Conservation (phyloP, 257 asterid genomes). For the Linaria vulgaris region DNA sequence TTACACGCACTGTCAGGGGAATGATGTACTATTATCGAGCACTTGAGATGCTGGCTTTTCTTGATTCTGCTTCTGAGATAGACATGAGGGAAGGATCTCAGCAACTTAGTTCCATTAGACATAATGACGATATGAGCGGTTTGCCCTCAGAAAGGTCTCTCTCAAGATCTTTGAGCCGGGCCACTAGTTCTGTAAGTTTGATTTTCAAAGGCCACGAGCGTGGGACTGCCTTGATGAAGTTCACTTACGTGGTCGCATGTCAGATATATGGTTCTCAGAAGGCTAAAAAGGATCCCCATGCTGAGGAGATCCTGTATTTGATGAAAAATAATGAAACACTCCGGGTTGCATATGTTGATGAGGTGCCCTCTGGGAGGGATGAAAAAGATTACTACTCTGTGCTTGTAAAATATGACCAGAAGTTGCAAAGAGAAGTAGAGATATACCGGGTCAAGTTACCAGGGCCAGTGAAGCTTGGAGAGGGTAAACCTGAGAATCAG, state of each 20-base stretch:
- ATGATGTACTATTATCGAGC: conserved; percentile 99
- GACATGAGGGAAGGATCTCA: conserved; percentile 88
- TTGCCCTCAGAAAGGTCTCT: conserved; percentile 49
- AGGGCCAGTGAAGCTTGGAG: conserved; percentile 96
- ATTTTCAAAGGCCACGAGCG: conserved; percentile 91
- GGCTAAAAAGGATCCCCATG: conserved; percentile 94
- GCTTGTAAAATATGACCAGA: conserved; percentile 86
- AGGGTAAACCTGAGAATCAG: conserved; percentile 99
- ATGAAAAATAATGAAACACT: conserved; percentile 94
- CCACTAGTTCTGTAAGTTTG: conserved; percentile 67
- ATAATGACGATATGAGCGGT: conserved; percentile 42
- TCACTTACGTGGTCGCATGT: conserved; percentile 92
- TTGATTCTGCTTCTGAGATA: conserved; percentile 98
- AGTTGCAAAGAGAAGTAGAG: conserved; percentile 84
- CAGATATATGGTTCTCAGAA: conserved; percentile 97
- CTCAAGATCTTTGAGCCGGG: conserved; percentile 76
- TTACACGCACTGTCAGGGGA: conserved; percentile 94
- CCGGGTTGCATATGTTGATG: conserved; percentile 99
- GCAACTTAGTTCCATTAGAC: conserved; percentile 73
- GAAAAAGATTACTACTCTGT: conserved; percentile 83
- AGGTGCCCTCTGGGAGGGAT: conserved; percentile 87
- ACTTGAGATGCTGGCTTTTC: conserved; percentile 95
- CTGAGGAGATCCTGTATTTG: conserved; percentile 86
- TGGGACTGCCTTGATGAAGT: conserved; percentile 95
- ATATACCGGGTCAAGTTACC: conserved; percentile 94